A percentile compares a stretch with the other conserved stretches of the same genome.
Evolutionary conservation across 1,284 basidiomycete genomes (phyloP).

Genomic region (Cronartium quercuum): DNA sequence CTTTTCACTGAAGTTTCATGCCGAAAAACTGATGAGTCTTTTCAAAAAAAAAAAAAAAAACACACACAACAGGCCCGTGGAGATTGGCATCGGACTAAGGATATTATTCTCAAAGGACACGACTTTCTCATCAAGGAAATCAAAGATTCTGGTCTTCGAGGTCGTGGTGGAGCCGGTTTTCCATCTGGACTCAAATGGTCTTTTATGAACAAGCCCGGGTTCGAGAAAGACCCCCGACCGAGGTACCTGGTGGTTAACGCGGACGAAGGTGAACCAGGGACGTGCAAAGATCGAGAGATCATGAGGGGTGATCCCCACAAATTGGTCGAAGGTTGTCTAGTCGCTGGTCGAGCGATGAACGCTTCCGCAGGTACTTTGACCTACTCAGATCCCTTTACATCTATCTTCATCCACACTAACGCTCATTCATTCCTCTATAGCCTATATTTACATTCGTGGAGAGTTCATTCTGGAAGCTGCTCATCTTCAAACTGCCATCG

Average conservation of each 20-base stretch:
- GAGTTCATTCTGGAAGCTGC: constrained; percentile 95
- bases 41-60: background rate
- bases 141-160: constrained; percentile 91
- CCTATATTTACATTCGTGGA: constrained; percentile 98
- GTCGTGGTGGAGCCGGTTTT: constrained; percentile 94
- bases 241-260: constrained; percentile 97
- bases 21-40: background rate
- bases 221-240: constrained; percentile 89
- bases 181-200: constrained; percentile 93
- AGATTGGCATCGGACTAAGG: constrained; percentile 97
- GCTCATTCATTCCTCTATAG: constrained; percentile 47
- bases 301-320: constrained; percentile 97
- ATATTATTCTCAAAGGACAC: constrained; percentile 89
- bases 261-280: constrained; percentile 97
- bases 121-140: constrained; percentile 95
- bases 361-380: constrained; percentile 62
- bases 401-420: background rate
- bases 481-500: constrained; percentile 88
- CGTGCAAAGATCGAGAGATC: constrained; percentile 98
- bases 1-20: background rate
- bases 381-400: background rate
- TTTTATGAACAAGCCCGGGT: constrained; percentile 98
- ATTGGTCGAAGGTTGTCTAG: constrained; percentile 92
- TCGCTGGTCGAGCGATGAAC: constrained; percentile 97
- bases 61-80: constrained; percentile 65